These are phyloP conservation scores for Sedum album DNA, from an alignment of 164 flowering plant species.

Conservation along the genomic window DNA sequence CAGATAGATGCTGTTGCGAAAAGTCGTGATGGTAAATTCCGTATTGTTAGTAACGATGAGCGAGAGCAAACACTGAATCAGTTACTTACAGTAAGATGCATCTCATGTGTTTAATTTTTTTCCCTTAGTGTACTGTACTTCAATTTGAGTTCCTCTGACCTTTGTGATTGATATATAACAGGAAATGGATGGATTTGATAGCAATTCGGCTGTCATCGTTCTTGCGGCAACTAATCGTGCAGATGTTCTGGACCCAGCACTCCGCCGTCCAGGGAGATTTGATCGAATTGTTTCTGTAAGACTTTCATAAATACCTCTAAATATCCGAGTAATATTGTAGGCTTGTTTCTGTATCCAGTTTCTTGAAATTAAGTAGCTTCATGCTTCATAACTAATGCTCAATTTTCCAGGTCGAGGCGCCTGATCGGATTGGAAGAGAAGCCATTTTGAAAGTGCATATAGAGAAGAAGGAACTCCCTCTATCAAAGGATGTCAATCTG, in stretches of 20 bases:
- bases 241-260: slow-evolving; percentile 96
- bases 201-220: slow-evolving; percentile 91
- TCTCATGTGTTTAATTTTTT: background rate
- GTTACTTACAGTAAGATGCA: slow-evolving; percentile 68
- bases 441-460: slow-evolving; percentile 85
- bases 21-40: slow-evolving; percentile 92
- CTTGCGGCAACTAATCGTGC: slow-evolving; percentile 96
- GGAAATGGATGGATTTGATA: slow-evolving; percentile 99
- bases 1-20: slow-evolving; percentile 99
- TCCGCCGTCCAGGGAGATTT: slow-evolving; percentile 98
- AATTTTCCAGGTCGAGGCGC: slow-evolving; percentile 73
- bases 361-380: background rate
- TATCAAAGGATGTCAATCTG: slow-evolving; percentile 66
- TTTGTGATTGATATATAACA: slow-evolving; percentile 21
- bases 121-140: background rate
- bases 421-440: slow-evolving; percentile 90
- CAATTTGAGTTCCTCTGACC: background rate
- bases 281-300: slow-evolving; percentile 88
- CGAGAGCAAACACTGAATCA: slow-evolving; percentile 95
- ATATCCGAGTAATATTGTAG: background rate
- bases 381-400: background rate
- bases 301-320: background rate
- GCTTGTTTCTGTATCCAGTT: background rate
- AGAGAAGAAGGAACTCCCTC: slow-evolving; percentile 86
- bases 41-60: slow-evolving; percentile 92